Base-by-base conservation (phyloP, 2,329 filamentous ascomycete species). In the Acrocalymma vagum region DNA sequence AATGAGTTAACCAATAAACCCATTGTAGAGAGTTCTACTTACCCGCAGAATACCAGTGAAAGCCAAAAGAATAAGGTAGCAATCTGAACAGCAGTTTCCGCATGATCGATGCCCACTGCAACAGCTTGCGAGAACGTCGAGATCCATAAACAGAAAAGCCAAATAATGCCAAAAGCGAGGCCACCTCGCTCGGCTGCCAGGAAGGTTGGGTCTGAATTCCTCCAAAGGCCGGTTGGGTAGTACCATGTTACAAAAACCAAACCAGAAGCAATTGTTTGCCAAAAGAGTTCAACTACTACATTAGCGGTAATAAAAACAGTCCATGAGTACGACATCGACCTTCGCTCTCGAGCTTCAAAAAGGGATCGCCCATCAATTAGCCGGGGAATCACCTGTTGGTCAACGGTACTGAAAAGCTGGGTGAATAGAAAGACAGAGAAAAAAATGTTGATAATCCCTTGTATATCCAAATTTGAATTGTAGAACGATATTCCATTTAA, bases 61-160 rank as follows among this genome's bases (percentile, higher is more conserved):
- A 89, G 70, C 8, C 20, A 27, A 0, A 74, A 83, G 46, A 86
- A 82, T 4, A 49, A 31, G 10, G 29, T 29, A 34, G 78, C 84
- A 42, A 92, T 75, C 62, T 87, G 87, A 30, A 82, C 85, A 33
- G 81, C 87, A 1, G 79, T 84, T 66, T 90, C 86, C 8, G 86
- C 86, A 25, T 81, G 81, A 41, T 87, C 83, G 42, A 90, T 82
- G 3, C 82, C 84, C 0, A 87, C 81, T 46, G 88, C 74, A 48
- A 37, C 9, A 48, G 29, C 13, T 42, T 13, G 24, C 36, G 37
- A 7, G 43, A 30, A 15, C 39, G 47, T 47, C 17, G 34, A 37
- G 5, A 29, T 48, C 8, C 36, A 51, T 14, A 45, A n/a, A 16
- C 13, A 35, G 36, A 48, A 51, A 2, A 38, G 4, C 47, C 43